Conservation (phyloP, 768 basidiomycete genomes). For the Sarcomyxa edulis region DNA sequence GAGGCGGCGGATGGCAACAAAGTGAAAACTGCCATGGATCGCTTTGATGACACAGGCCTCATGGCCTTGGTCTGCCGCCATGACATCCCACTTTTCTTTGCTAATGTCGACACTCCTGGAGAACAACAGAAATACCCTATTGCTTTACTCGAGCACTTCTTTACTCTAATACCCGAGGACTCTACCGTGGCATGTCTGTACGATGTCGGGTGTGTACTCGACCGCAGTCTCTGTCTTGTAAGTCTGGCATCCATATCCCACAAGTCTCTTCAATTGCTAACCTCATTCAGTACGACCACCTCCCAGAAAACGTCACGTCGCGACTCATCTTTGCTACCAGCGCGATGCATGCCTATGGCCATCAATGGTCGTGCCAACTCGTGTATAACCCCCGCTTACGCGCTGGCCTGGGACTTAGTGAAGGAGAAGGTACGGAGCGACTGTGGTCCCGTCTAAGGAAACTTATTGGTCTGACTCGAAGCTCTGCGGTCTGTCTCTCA, state of each 20-base stretch:
- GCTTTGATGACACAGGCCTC: conserved; percentile 19
- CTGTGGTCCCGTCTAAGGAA: conserved; percentile 22
- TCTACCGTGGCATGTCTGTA: conserved; percentile 15
- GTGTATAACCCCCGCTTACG: conserved; percentile 25
- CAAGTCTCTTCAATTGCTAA: too few relatives aligned
- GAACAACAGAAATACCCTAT: conserved; percentile 23
- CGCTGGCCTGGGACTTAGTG: conserved; percentile 23
- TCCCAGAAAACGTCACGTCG: conserved; percentile 9
- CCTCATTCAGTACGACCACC: conserved; percentile 18
- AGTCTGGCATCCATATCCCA: conserved; percentile 3
- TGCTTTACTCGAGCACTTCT: conserved; percentile 21
- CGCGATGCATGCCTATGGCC: conserved; percentile 30
- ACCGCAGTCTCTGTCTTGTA: conserved; percentile 15
- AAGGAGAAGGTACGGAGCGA: conserved; percentile 30
- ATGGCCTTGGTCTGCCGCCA: conserved; percentile 27
- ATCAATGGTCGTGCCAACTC: conserved; percentile 29
- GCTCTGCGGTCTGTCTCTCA: conserved; percentile 12
- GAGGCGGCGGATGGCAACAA: conserved; percentile 21
- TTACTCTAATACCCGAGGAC: conserved; percentile 15
- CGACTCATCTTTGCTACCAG: conserved; percentile 20
- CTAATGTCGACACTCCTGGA: conserved; percentile 25
- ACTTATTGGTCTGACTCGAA: conserved; percentile 12
- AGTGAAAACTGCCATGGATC: conserved; percentile 9
- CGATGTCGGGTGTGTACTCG: conserved; percentile 24
- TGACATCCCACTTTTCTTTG: conserved; percentile 22